phyloP scores from a whole-genome alignment of 352 stramenopile species.

The Phytophthora tubulina region DNA sequence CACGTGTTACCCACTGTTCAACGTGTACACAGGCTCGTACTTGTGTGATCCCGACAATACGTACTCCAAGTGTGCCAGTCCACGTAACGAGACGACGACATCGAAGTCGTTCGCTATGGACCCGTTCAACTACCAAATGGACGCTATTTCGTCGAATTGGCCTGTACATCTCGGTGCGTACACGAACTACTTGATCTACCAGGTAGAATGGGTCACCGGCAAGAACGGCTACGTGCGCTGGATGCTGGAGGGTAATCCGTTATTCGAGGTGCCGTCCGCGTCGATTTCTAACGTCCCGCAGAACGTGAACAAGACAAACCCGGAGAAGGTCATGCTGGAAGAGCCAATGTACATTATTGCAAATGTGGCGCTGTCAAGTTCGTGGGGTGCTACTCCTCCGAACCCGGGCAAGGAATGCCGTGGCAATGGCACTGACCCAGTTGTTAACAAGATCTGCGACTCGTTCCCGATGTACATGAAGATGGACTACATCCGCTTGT shows the following conservation, averaged over 20 bases:
- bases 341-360: constrained; percentile 94
- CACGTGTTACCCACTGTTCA: constrained; percentile 55
- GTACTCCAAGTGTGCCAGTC: constrained; percentile 43
- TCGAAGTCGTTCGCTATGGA: constrained; percentile 55
- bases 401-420: constrained; percentile 34
- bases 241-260: constrained; percentile 76
- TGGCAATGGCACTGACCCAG: constrained; percentile 37
- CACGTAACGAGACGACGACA: constrained; percentile 45
- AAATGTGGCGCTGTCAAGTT: constrained; percentile 94
- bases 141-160: constrained; percentile 71
- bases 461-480: constrained; percentile 66
- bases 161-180: constrained; percentile 73
- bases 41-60: constrained; percentile 56
- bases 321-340: constrained; percentile 86
- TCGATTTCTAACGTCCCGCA: constrained; percentile 52
- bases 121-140: constrained; percentile 43
- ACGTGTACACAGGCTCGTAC: constrained; percentile 53
- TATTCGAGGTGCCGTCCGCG: constrained; percentile 81
- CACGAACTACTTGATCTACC: constrained; percentile 60
- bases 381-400: constrained; percentile 47
- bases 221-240: constrained; percentile 52
- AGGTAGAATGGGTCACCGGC: constrained; percentile 46
- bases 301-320: constrained; percentile 47
- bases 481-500: constrained; percentile 62
- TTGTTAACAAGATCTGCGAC: constrained; percentile 64